phyloP scores from a whole-genome alignment of 345 rosid genomes.

The Combretum micranthum region DNA sequence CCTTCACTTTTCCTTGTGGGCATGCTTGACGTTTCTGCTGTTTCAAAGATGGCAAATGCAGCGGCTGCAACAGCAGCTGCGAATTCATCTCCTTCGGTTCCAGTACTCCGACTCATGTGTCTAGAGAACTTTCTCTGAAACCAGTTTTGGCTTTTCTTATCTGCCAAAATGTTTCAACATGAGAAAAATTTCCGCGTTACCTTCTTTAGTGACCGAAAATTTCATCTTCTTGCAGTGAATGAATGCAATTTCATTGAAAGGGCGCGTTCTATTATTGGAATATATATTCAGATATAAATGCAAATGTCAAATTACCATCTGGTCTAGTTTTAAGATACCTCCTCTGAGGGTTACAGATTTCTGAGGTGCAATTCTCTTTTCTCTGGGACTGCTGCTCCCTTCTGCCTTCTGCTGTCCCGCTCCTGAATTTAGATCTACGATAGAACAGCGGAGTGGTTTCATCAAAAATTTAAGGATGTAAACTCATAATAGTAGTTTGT shows the following conservation, averaged over 20 bases:
- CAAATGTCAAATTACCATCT: background rate
- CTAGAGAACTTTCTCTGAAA: constrained; percentile 29
- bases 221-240: too few relatives aligned
- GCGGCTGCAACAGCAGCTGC: constrained; percentile 48
- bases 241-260: too few relatives aligned
- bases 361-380: constrained; percentile 15
- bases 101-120: constrained; percentile 24
- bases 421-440: constrained; percentile 23
- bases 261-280: too few relatives aligned
- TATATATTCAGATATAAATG: too few relatives aligned
- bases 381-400: constrained; percentile 16
- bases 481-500: too few relatives aligned
- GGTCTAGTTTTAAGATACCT: constrained; percentile 15
- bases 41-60: constrained; percentile 23
- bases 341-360: constrained; percentile 33
- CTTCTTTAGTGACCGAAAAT: too few relatives aligned
- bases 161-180: constrained; percentile 25
- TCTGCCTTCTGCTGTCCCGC: constrained; percentile 14
- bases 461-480: background rate
- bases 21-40: constrained; percentile 10
- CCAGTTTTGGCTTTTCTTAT: constrained; percentile 34
- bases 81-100: constrained; percentile 11
- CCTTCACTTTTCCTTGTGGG: constrained; percentile 10
- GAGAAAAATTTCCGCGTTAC: background rate
- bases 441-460: background rate